Evolutionary conservation across 768 basidiomycete species (phyloP).

Genomic region (Hemileccinum impolitum): DNA sequence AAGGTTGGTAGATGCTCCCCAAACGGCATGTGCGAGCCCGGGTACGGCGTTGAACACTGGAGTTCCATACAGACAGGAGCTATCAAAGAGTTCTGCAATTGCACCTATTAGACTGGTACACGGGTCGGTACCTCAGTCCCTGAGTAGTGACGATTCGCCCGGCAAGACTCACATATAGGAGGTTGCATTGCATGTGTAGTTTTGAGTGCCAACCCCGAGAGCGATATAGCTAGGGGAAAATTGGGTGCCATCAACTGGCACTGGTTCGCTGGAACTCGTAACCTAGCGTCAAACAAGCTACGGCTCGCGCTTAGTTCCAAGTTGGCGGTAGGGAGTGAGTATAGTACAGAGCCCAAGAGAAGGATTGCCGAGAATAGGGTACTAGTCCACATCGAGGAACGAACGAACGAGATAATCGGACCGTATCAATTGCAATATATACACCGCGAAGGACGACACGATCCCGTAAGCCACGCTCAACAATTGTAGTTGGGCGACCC

Average conservation of each 20-base stretch:
- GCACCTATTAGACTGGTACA: conserved; percentile 43
- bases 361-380: not conserved
- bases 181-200: conserved; percentile 48
- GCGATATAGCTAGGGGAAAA: conserved; percentile 38
- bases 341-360: not conserved
- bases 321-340: not conserved
- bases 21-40: conserved; percentile 30
- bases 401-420: not conserved
- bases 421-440: no score
- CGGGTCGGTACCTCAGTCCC: not conserved
- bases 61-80: conserved; percentile 43
- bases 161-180: conserved; percentile 38
- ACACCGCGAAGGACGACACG: no score
- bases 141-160: no score
- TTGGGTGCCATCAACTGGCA: conserved; percentile 37
- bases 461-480: no score
- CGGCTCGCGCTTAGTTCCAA: not conserved
- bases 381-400: not conserved
- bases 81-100: conserved; percentile 52
- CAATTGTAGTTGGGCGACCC: no score
- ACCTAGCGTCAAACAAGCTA: not conserved
- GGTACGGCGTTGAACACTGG: conserved; percentile 30
- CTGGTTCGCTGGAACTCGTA: conserved; percentile 28
- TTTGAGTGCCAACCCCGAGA: conserved; percentile 49
- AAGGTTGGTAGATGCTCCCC: conserved; percentile 23